These are phyloP conservation scores for Huiozyma sinensis DNA, from an alignment of 805 yeast genomes.

Conservation along the genomic window DNA sequence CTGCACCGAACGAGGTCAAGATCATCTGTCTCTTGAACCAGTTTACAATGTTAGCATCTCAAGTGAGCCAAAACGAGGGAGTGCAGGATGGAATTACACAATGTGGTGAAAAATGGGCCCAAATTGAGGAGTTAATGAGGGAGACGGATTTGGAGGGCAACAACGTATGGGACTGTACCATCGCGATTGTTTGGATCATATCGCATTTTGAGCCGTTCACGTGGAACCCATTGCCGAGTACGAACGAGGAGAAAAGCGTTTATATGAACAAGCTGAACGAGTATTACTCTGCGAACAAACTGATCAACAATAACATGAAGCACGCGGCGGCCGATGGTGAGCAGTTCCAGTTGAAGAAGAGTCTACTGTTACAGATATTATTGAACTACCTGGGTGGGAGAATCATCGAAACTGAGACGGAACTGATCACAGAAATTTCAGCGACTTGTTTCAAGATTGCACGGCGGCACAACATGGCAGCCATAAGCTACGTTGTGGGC, in stretches of 20 bases:
- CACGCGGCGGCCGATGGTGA: not conserved
- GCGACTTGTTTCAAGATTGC: constrained; percentile 20
- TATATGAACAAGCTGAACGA: constrained; percentile 12
- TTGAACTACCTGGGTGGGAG: constrained; percentile 25
- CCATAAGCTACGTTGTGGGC: constrained; percentile 20
- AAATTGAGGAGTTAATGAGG: constrained; percentile 7
- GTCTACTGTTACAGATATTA: constrained; percentile 17
- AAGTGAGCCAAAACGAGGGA: constrained; percentile 6
- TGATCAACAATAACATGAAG: constrained; percentile 3
- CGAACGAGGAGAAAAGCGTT: constrained; percentile 13
- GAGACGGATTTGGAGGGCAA: constrained; percentile 12
- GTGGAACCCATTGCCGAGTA: constrained; percentile 18
- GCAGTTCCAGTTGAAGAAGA: constrained; percentile 16
- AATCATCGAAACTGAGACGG: constrained; percentile 22
- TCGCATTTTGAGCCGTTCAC: constrained; percentile 26
- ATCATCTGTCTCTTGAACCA: constrained; percentile 17
- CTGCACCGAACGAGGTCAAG: constrained; percentile 8
- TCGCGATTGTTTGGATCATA: constrained; percentile 20
- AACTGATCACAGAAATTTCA: constrained; percentile 18
- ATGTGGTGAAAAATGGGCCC: constrained; percentile 12
- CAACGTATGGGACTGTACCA: constrained; percentile 21
- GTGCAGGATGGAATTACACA: constrained; percentile 7
- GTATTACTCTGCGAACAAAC: constrained; percentile 16
- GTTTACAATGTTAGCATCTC: constrained; percentile 12
- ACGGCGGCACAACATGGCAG: constrained; percentile 13